Evolutionary conservation across 2,329 filamentous ascomycete genomes (phyloP).

Genomic region (Cordyceps tenuipes): DNA sequence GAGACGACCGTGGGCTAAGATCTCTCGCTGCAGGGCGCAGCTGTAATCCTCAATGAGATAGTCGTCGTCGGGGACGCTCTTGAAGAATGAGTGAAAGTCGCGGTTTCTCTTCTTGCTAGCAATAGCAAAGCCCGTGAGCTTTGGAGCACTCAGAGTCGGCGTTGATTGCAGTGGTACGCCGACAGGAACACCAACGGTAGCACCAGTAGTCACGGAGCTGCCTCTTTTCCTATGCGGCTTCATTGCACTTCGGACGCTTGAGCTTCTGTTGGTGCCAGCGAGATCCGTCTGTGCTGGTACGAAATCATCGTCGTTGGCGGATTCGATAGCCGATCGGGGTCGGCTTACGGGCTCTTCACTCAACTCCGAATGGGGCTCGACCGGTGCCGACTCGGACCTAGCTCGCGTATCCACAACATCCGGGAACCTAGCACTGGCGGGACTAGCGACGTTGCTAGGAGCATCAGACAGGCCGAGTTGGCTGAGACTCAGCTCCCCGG

Average conservation of each 20-base stretch:
- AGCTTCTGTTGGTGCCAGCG: slow-evolving; percentile 56
- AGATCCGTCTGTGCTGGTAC: slow-evolving; percentile 50
- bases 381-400: slow-evolving; percentile 52
- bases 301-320: slow-evolving; percentile 47
- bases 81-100: slow-evolving; percentile 88
- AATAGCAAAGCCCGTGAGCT: slow-evolving; percentile 89
- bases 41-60: slow-evolving; percentile 98
- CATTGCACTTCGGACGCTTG: slow-evolving; percentile 58
- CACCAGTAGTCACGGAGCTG: slow-evolving; percentile 64
- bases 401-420: slow-evolving; percentile 39
- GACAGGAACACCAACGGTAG: slow-evolving; percentile 62
- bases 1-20: slow-evolving; percentile 83
- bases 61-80: slow-evolving; percentile 95
- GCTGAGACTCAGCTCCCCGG: slow-evolving; percentile 80
- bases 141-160: slow-evolving; percentile 52
- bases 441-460: slow-evolving; percentile 45
- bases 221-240: slow-evolving; percentile 65
- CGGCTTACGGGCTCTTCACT: slow-evolving; percentile 30
- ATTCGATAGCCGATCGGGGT: slow-evolving; percentile 45
- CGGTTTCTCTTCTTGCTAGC: slow-evolving; percentile 93
- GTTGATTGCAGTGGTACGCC: slow-evolving; percentile 53
- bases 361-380: slow-evolving; percentile 30
- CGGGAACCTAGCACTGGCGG: slow-evolving; percentile 46
- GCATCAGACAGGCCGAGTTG: slow-evolving; percentile 71
- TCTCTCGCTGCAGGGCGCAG: slow-evolving; percentile 90